Evolutionary conservation across 2,329 filamentous ascomycete genomes (phyloP).

Genomic region (Fusarium kyushuense): DNA sequence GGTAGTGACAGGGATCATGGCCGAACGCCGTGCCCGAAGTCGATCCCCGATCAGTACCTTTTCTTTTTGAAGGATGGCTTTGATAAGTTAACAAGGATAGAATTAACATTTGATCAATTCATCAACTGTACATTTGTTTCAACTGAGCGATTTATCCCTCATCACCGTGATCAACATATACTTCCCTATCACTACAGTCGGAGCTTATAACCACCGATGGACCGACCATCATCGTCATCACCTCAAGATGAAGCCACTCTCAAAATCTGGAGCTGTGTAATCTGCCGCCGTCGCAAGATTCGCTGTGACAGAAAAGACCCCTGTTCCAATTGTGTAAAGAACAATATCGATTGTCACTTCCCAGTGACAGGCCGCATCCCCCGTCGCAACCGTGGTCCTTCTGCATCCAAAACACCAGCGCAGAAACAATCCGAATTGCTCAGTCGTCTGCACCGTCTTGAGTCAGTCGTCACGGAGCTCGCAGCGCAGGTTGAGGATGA

Average conservation of each 20-base stretch:
- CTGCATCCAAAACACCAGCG: conserved; percentile 35
- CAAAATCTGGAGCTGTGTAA: conserved; percentile 51
- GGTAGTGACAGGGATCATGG: conserved; percentile 35
- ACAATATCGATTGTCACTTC: conserved; percentile 49
- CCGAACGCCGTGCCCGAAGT: conserved; percentile 50
- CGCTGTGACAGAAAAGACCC: conserved; percentile 50
- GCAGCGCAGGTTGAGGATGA: conserved; percentile 49
- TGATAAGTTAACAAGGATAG: not conserved
- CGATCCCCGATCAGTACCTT: conserved; percentile 26
- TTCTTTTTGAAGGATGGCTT: not conserved
- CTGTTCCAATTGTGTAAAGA: conserved; percentile 47
- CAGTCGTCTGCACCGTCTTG: conserved; percentile 47
- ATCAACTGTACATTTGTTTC: not conserved
- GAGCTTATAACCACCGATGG: conserved; percentile 36
- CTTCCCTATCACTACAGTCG: not conserved
- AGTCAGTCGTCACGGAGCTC: conserved; percentile 50
- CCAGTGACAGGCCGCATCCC: conserved; percentile 51
- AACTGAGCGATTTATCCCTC: not conserved
- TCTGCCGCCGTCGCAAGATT: conserved; percentile 50
- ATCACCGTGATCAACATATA: not conserved
- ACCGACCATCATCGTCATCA: conserved; percentile 23
- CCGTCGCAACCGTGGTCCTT: conserved; percentile 40
- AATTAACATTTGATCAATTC: not conserved
- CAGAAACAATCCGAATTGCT: conserved; percentile 51
- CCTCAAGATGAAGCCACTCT: conserved; percentile 27